phyloP scores from a whole-genome alignment of 2,329 filamentous ascomycete genomes.

The Dryadomyces quercus-mongolicae region DNA sequence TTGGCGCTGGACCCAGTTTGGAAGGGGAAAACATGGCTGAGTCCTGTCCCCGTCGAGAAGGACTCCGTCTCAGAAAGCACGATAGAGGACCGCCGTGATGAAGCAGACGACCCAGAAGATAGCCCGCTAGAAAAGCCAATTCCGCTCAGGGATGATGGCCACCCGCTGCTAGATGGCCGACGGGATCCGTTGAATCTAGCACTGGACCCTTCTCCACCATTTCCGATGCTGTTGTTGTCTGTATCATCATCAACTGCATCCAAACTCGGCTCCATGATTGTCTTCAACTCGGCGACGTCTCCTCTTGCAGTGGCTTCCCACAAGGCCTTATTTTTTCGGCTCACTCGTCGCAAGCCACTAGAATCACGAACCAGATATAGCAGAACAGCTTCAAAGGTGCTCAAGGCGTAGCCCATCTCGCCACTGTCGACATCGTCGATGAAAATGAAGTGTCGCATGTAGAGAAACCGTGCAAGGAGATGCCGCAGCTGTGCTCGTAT shows the following conservation, averaged over 20 bases:
- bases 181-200: slow-evolving; percentile 1
- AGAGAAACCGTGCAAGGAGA: slow-evolving; percentile 77
- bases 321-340: slow-evolving; percentile 69
- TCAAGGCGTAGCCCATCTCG: slow-evolving; percentile 90
- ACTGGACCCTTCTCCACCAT: background rate
- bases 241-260: slow-evolving; percentile 29
- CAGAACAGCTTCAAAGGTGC: slow-evolving; percentile 89
- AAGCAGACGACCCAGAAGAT: slow-evolving; percentile 12
- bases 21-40: slow-evolving; percentile 88
- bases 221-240: slow-evolving; percentile 9
- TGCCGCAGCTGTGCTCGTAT: slow-evolving; percentile 83
- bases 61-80: slow-evolving; percentile 30
- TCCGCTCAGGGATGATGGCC: slow-evolving; percentile 27
- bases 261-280: slow-evolving; percentile 63
- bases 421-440: slow-evolving; percentile 95
- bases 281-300: slow-evolving; percentile 60
- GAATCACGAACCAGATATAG: slow-evolving; percentile 80
- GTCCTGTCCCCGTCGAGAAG: slow-evolving; percentile 42
- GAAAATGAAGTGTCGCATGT: slow-evolving; percentile 96
- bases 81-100: slow-evolving; percentile 30
- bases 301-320: slow-evolving; percentile 82
- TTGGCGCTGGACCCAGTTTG: slow-evolving; percentile 27
- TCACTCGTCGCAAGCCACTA: slow-evolving; percentile 68
- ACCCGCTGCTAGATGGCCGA: slow-evolving; percentile 26
- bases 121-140: slow-evolving; percentile 34